Evolutionary conservation across 306 rosid species (phyloP).

Genomic region (Medicago truncatula): MtrunA17r5.0-ANR NC_053047.1:11963501-11964000

Average conservation of each 20-base stretch:
- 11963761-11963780: slow-evolving; percentile 70
- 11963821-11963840: slow-evolving; percentile 58
- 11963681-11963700: slow-evolving; percentile 17
- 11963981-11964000: slow-evolving; percentile 6
- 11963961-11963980: slow-evolving; percentile 81
- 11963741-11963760: slow-evolving; percentile 53
- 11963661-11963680: background rate
- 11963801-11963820: slow-evolving; percentile 53
- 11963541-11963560: background rate
- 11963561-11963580: background rate
- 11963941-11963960: slow-evolving; percentile 87
- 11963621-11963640: background rate
- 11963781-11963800: slow-evolving; percentile 59
- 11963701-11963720: slow-evolving; percentile 19
- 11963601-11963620: background rate
- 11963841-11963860: slow-evolving; percentile 68
- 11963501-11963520: background rate
- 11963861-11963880: slow-evolving; percentile 72
- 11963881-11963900: slow-evolving; percentile 81
- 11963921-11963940: slow-evolving; percentile 90
- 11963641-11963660: slow-evolving; percentile 14
- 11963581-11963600: background rate
- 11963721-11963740: slow-evolving; percentile 12
- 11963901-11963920: slow-evolving; percentile 79
- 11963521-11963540: background rate